These are phyloP conservation scores for Lodderomyces elongisporus DNA, from an alignment of 1,139 yeast genomes.

Conservation along the genomic window DNA sequence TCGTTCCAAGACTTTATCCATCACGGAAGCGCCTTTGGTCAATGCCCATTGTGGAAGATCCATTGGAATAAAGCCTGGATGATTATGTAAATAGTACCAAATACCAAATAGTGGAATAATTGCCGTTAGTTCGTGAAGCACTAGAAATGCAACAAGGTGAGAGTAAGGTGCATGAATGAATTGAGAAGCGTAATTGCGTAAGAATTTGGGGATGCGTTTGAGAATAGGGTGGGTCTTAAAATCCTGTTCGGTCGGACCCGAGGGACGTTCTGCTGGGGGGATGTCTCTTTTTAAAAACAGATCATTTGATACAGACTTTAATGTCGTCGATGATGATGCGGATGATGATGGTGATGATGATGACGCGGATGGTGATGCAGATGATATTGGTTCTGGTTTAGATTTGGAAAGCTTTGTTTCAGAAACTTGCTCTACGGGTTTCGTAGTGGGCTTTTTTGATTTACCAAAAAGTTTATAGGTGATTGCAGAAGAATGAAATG, in stretches of 20 bases:
- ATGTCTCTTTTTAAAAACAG: too few species aligned
- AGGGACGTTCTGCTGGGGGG: too few species aligned
- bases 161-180: constrained; percentile 61
- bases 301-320: too few species aligned
- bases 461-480: too few species aligned
- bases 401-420: neutral
- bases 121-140: constrained; percentile 85
- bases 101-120: constrained; percentile 70
- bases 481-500: too few species aligned
- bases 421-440: neutral
- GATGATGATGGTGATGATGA: neutral
- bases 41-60: constrained; percentile 67
- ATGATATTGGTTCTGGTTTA: too few species aligned
- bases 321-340: neutral
- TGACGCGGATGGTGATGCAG: neutral
- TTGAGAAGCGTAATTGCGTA: constrained; percentile 45
- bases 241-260: constrained; percentile 7
- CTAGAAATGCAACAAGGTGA: constrained; percentile 65
- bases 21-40: constrained; percentile 54
- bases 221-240: constrained; percentile 29
- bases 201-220: constrained; percentile 40
- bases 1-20: constrained; percentile 40
- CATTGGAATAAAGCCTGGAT: constrained; percentile 35
- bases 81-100: constrained; percentile 70
- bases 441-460: neutral